Evolutionary conservation across 768 basidiomycete genomes (phyloP), one percentile per base, ranked within the genome.

Genomic region (Austroboletus eburneus): DNA sequence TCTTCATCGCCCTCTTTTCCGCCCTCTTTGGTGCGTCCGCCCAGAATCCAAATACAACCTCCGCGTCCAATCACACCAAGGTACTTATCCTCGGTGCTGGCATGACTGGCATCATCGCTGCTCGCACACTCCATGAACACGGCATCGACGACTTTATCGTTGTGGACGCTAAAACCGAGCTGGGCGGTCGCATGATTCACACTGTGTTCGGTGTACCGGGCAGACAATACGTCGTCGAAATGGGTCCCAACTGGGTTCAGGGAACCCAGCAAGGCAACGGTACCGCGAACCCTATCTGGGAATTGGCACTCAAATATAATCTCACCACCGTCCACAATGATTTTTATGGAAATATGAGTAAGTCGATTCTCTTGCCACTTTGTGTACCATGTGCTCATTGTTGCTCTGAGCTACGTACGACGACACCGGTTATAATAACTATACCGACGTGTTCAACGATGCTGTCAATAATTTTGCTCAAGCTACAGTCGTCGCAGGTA

Each of bases 61-160:
- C 45, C 32, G 13, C 43, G n/a, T 35, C 52, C 17, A 56, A 48
- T 22, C 45, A 57, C 30, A 57, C 59, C 12, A 69, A 58, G 8
- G 74, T 83, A 13, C 72, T 85, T 34, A 78, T 85, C 42, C 71
- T 85, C 21, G 84, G 84, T 5, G 83, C 80, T 25, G 83, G 84
- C 9, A 74, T 85, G 33, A 66, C 84, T 5, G 84, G 84, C 9
- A 66, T 85, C 17, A 80, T 80, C 29, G 81, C 83, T 9, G 84
- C 85, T 12, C 74, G 77, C 23, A 77, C 80, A 0, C 68, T 84
- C 8, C 72, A 81, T 38, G 62, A 73, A 39, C 64, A 72, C 20
- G 79, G 78, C 6, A 72, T 83, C 51, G 50, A 72, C 17, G 70
- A 81, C 56, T 83, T 81, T 56, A 58, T 81, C 44, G 70, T 87